Evolutionary conservation across 306 rosid species (phyloP), one percentile per base, ranked within the genome.

Genomic region (Pterocarpus santalinus): DNA sequence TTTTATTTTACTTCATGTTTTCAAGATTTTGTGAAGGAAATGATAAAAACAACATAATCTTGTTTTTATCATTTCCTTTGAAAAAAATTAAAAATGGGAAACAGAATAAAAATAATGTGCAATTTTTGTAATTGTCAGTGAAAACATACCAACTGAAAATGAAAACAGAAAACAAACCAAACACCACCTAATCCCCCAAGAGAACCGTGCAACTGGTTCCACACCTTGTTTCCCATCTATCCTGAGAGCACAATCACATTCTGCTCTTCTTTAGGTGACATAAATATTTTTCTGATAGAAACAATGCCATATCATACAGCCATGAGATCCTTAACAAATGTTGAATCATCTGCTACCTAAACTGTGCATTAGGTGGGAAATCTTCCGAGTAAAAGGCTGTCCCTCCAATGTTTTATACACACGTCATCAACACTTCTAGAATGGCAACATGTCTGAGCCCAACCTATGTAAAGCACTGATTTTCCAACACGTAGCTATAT

Each of bases 181-280:
- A 8, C 49, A 43, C 10, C 49, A 38, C 47, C 49, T 43, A 43
- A 47, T 75, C 56, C 70, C 16, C 62, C 46, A 52, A 17, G 51
- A 66, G 69, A 76, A 66, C 66, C 57, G 38, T 9, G 44, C 17
- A 77, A 38, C 8, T 65, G 52, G 56, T 65, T 35, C 36, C 53
- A 35, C 55, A 35, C 47, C 43, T 38, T 52, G 28, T 36, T 76
- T 47, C 47, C 16, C 52, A 9, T 17, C 35, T 33, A 51, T 53
- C 63, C 53, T 56, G 36, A 75, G 61, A 46, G 35, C 34, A 78
- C 22, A 68, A 57, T 56, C 44, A 78, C 58, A 57, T 56, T 30
- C 43, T 39, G 68, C 16, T 36, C 49, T 22, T 30, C 57, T 12
- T 36, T 70, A 33, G 12, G 70, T 44, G 33, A 30, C 1, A 60